These are phyloP conservation scores for Parascedosporium putredinis DNA, from an alignment of 2,329 filamentous ascomycete genomes.

Conservation along the genomic window DNA sequence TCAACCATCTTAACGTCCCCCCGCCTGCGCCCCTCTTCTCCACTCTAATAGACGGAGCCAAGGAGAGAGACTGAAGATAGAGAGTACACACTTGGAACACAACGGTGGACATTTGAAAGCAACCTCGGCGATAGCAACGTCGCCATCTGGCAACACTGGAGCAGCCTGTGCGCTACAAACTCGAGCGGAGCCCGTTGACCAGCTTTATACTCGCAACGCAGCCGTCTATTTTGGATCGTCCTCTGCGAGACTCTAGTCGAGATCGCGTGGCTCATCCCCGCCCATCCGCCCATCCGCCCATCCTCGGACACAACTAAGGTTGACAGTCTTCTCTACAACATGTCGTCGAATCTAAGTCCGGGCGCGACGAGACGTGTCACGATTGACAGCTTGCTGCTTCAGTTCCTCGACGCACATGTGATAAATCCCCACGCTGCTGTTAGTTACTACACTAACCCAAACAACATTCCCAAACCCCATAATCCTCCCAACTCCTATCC, in stretches of 20 bases:
- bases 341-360: neutral
- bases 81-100: too few relatives aligned
- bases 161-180: too few relatives aligned
- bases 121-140: too few relatives aligned
- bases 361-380: neutral
- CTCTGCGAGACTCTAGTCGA: too few relatives aligned
- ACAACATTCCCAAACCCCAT: neutral
- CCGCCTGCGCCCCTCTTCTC: neutral
- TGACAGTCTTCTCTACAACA: neutral
- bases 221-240: too few relatives aligned
- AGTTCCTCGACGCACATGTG: conserved; percentile 5
- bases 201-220: too few relatives aligned
- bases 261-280: neutral
- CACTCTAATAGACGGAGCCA: neutral
- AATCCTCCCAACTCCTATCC: neutral
- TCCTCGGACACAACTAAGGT: neutral
- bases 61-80: neutral
- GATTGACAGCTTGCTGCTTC: conserved; percentile 5
- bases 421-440: neutral
- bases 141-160: too few relatives aligned
- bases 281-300: too few relatives aligned
- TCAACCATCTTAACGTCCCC: too few relatives aligned
- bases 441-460: conserved; percentile 1
- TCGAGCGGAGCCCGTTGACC: too few relatives aligned
- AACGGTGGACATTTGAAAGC: too few relatives aligned